Evolutionary conservation across 352 stramenopile genomes (phyloP), one percentile per base, ranked within the genome.

Genomic region (Phytophthora nicotianae): DNA sequence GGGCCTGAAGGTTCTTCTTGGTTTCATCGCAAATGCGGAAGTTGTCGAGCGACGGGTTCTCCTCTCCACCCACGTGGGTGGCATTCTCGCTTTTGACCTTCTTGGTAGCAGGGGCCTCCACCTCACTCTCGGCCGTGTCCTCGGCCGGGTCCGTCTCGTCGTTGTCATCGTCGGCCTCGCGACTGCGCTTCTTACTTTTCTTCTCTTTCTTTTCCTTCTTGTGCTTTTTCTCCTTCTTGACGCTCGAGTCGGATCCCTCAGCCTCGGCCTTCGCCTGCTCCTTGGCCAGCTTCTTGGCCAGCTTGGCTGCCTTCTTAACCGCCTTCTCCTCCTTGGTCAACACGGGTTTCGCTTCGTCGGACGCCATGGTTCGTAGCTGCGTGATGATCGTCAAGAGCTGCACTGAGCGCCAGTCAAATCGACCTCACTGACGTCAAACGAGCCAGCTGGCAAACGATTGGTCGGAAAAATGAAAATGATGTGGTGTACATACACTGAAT

Each of bases 191-290:
- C 68, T 93, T 91, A 48, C 64, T 70, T 69, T 89, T 90, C 58
- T 91, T 90, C n/a, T 82, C 60, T 55, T 88, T 83, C 56, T 89
- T 91, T 9, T 84, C 62, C 68, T 86, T 86, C 68, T 90, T 87
- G 7, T 75, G 46, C 48, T 84, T 78, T 68, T 87, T 86, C 19
- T 74, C 53, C 58, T 79, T 81, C 68, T 85, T 70, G 8, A 43
- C 77, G 20, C 60, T 54, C 21, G 70, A 50, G 24, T 29, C 32
- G 13, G 20, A 42, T 5, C 5, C 20, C 64, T 75, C 73, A 21
- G 49, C 57, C 1, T 43, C 17, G 11, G 38, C 42, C 23, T 49
- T 29, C 5, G 24, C 27, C 55, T 73, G 69, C n/a, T 58, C 60
- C 19, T 63, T 59, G 2, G 66, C 71, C 3, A 70, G 11, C 61